Base-by-base conservation (phyloP, 208 protist species). In the Porcisia hertigi region DNA sequence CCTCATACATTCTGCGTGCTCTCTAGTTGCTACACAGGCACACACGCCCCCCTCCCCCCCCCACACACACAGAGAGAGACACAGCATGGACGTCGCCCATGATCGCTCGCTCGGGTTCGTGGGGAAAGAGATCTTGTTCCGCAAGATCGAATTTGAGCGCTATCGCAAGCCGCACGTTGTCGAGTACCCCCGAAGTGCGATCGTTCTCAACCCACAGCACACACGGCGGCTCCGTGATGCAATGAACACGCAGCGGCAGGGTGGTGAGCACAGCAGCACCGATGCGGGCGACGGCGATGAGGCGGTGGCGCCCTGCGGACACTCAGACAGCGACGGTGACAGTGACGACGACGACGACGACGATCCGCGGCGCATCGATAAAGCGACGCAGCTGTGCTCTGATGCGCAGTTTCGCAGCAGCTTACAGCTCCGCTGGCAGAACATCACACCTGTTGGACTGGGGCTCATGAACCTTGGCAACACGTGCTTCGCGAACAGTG, bases 401-500 rank as follows among this genome's bases (percentile, higher is more conserved):
- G 85, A 92, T 59, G 81, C 71, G 23, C 73, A 84, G 69, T 75
- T 97, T 25, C 73, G 62, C 60, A 82, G 86, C 78, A 65, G 80
- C 64, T 67, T 96, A 69, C 83, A 94, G 71, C 80, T 96, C 36
- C 84, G 85, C 36, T 97, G 94, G 92, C 73, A 69, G 23, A 3
- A 78, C 6, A 82, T 94, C 36, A 75, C 84, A 1, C 83, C 83
- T 0, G 89, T 82, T 12, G 94, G 94, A 0, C 63, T 89, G 23
- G 95, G 95, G 0, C 82, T 98, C 36, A 77, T 86, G 25, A 98
- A 98, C 70, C 70, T 96, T 30, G 95, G 93, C 60, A 98, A 98
- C 83, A 97, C 94, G 20, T 98, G 95, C 77, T 98, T 97, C 72
- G 86, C 86, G 14, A 97, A 98, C 77, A 87, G 84, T 70, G 92